Conservation (phyloP, 2,329 filamentous ascomycete species). For the Sclerotinia spermophila region DNA sequence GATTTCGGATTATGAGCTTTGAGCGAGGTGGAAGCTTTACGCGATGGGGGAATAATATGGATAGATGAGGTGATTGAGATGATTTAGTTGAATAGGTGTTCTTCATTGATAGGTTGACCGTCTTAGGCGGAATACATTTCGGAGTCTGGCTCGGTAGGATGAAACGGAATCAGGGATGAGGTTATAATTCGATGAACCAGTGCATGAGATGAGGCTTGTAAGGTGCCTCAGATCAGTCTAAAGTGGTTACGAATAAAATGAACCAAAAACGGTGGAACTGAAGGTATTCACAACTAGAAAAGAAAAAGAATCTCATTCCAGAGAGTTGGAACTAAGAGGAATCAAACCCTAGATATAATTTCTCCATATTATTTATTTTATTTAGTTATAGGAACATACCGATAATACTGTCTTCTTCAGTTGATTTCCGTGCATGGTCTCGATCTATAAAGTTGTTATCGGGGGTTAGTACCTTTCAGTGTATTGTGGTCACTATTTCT, state of each 20-base stretch:
- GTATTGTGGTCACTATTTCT: not conserved
- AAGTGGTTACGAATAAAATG: no score
- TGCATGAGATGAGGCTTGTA: not conserved
- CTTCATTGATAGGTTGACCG: not conserved
- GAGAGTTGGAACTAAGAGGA: not conserved
- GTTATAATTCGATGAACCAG: not conserved
- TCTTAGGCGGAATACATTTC: no score
- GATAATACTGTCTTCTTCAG: accelerated
- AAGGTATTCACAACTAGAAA: not conserved
- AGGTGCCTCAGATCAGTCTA: no score
- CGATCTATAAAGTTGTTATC: not conserved
- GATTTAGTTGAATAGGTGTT: not conserved
- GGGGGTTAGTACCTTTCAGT: not conserved
- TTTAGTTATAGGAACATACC: not conserved
- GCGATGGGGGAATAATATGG: not conserved
- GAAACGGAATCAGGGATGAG: accelerated
- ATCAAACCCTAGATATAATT: not conserved
- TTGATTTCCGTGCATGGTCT: not conserved
- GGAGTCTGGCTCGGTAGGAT: not conserved
- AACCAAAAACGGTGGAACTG: no score
- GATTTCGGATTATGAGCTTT: not conserved
- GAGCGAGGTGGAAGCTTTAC: not conserved
- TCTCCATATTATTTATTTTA: not conserved
- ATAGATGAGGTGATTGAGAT: not conserved
- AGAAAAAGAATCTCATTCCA: not conserved